Evolutionary conservation across 176 grass and related monocot genomes (phyloP).

Genomic region (Neostapfia colusana): DNA sequence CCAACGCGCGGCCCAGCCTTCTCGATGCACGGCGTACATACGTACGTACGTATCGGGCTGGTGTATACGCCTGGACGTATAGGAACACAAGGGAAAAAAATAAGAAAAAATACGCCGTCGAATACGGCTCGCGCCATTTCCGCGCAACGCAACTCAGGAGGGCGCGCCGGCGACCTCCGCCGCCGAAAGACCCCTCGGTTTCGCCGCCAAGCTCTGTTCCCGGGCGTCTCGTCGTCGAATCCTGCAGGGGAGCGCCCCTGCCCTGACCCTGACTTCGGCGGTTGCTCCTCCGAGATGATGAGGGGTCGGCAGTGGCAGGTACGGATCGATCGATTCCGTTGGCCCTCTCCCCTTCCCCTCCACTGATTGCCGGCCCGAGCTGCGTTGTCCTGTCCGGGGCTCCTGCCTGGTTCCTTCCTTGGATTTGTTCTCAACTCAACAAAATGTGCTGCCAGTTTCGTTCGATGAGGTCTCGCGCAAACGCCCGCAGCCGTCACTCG

Average conservation of each 20-base stretch:
- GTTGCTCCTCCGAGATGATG: not conserved
- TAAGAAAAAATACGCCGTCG: not conserved
- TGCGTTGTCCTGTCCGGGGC: not conserved
- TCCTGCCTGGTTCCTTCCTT: not conserved
- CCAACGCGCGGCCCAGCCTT: not conserved
- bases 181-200: no score
- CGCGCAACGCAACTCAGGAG: no score
- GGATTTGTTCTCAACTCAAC: no score
- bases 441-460: not conserved
- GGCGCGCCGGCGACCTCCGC: no score
- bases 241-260: no score
- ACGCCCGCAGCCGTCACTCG: not conserved
- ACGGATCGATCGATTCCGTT: not conserved
- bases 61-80: not conserved
- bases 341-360: not conserved
- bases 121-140: not conserved
- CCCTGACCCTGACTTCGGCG: not conserved
- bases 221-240: no score
- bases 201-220: no score
- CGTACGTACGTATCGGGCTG: no score
- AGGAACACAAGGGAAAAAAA: no score
- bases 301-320: not conserved
- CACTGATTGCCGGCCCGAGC: not conserved
- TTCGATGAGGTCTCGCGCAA: not conserved
- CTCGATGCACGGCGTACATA: no score